phyloP scores from a whole-genome alignment of 139 green algal genomes.

The Volvox reticuliferus region DNA sequence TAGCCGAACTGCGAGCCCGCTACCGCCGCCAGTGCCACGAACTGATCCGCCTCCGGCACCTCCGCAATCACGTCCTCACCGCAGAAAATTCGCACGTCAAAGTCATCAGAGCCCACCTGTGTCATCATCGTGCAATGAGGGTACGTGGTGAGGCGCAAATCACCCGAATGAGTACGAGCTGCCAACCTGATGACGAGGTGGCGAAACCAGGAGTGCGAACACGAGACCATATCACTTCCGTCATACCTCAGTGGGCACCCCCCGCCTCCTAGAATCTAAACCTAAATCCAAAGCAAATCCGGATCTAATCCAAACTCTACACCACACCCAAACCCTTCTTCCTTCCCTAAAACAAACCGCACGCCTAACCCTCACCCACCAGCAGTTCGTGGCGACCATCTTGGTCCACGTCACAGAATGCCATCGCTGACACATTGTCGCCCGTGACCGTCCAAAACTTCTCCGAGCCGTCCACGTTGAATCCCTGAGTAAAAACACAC shows the following conservation, averaged over 20 bases:
- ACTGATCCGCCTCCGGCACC: conserved; percentile 74
- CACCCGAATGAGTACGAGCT: too few species aligned
- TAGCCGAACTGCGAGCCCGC: conserved; percentile 68
- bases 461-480: conserved; percentile 71
- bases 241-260: too few species aligned
- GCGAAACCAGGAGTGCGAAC: too few species aligned
- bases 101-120: conserved; percentile 78
- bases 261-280: too few species aligned
- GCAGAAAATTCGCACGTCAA: conserved; percentile 77
- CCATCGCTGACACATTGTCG: conserved; percentile 78
- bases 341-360: too few species aligned
- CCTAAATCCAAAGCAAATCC: too few species aligned
- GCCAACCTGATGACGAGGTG: too few species aligned
- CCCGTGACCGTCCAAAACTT: conserved; percentile 81
- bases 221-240: too few species aligned
- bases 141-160: too few species aligned
- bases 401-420: conserved; percentile 71
- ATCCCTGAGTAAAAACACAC: conserved; percentile 54
- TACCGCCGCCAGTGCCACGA: conserved; percentile 67
- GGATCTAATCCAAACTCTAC: too few species aligned
- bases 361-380: conserved; percentile 25
- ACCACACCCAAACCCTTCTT: too few species aligned
- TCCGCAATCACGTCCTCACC: conserved; percentile 75
- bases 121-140: too few species aligned
- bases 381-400: conserved; percentile 75